Evolutionary conservation across 1,139 yeast genomes (phyloP), one percentile per base, ranked within the genome.

Genomic region (Wickerhamomyces sp.): DNA sequence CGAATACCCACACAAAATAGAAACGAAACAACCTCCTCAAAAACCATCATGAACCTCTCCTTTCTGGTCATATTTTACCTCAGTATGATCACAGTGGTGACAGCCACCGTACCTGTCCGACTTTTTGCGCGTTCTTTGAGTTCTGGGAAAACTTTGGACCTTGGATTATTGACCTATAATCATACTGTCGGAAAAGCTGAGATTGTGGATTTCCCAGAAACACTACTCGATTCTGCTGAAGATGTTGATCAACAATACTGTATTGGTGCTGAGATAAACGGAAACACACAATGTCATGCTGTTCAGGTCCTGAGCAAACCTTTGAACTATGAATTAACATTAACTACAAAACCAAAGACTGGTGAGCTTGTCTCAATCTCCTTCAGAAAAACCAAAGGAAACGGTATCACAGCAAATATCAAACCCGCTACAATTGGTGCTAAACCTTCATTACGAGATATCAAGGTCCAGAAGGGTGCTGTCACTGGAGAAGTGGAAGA

Each of bases 261-360:
- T 33, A 39, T 58, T 4, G 60, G 60, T 13, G 51, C 55, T 5
- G 48, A 51, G 18, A 40, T 45, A 11, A 43, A 44, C 2, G 52
- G 54, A 2, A 33, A 18, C 3, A 50, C 49, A 37, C 49, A 49
- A 37, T 51, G 59, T 39, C 55, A 49, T 34, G 39, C 44, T 4
- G 38, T 45, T 11, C 37, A 46, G 10, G 31, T 38, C 14, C 26
- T 48, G 27, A 40, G 30, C 6, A 11, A 3, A 9, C 56, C 57
- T 13, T 34, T 51, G 10, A 46, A 45, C 9, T 47, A 48, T 34
- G 49, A 48, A 2, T 39, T 52, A 9, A 32, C 44, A 2, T 27
- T 52, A n/a, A 42, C 35, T 11, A 46, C 46, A 0, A 48, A 45
- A 18, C 48, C 50, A 8, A 23, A n/a, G 6, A 46, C 52, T 4